Evolutionary conservation across 768 basidiomycete species (phyloP).

Genomic region (Daedaleopsis nitida): DNA sequence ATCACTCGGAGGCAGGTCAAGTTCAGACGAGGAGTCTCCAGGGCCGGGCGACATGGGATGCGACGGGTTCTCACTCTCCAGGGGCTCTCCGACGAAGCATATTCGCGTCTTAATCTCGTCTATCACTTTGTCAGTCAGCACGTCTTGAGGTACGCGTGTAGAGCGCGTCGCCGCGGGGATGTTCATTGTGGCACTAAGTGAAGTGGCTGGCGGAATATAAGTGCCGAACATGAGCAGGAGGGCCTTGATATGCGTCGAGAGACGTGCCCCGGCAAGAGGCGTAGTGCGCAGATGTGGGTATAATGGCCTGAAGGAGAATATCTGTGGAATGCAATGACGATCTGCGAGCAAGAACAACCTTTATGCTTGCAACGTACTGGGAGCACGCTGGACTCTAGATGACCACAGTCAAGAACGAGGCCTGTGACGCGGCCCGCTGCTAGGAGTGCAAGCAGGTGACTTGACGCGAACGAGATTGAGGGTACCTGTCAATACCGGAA

Average conservation of each 20-base stretch:
- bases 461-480: constrained; percentile 90
- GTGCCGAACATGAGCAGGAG: constrained; percentile 83
- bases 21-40: constrained; percentile 42
- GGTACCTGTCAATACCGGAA: constrained; percentile 62
- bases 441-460: constrained; percentile 82
- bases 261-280: constrained; percentile 81
- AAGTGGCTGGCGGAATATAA: constrained; percentile 81
- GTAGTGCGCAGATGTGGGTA: constrained; percentile 83
- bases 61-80: constrained; percentile 36
- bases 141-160: constrained; percentile 72
- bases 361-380: constrained; percentile 58
- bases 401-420: constrained; percentile 90
- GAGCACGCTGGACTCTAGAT: constrained; percentile 85
- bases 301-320: constrained; percentile 86
- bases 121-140: constrained; percentile 78
- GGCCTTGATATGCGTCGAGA: constrained; percentile 77
- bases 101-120: constrained; percentile 90
- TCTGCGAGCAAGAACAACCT: background rate
- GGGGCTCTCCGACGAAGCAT: constrained; percentile 78
- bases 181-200: constrained; percentile 64
- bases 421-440: constrained; percentile 90
- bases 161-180: constrained; percentile 63
- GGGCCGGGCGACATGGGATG: constrained; percentile 30
- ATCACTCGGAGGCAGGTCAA: constrained; percentile 53
- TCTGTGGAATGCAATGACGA: constrained; percentile 48